These are phyloP conservation scores for Apiospora marii DNA, from an alignment of 2,329 filamentous ascomycete genomes.

Conservation along the genomic window DNA sequence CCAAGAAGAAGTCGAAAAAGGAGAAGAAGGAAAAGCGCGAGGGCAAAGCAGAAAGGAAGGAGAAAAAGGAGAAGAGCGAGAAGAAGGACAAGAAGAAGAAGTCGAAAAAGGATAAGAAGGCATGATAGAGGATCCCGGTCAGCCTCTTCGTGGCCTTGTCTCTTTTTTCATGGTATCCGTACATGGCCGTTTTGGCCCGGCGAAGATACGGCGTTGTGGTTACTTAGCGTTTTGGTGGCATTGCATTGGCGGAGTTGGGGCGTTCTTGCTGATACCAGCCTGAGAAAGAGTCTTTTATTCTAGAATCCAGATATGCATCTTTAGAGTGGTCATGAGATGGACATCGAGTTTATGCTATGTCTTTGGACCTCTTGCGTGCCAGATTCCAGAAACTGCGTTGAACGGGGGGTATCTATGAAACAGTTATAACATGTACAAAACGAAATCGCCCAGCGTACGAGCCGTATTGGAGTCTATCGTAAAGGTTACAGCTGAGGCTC, in stretches of 20 bases:
- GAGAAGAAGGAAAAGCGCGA: conserved; percentile 23
- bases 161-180: not conserved
- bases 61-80: conserved; percentile 21
- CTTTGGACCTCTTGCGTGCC: not conserved
- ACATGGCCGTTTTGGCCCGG: not conserved
- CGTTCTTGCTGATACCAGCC: conserved; percentile 14
- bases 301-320: not conserved
- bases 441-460: not conserved
- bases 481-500: not conserved
- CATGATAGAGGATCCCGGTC: not conserved
- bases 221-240: conserved; percentile 16
- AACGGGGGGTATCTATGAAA: not conserved
- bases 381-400: not conserved
- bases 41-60: conserved; percentile 20
- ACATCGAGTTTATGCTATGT: not conserved
- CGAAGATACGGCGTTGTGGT: conserved; percentile 10
- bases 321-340: not conserved
- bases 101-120: conserved; percentile 14
- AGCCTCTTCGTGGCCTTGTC: not conserved
- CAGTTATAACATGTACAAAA: not conserved
- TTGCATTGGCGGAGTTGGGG: conserved; percentile 12
- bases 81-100: conserved; percentile 27
- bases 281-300: not conserved
- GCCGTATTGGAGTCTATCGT: not conserved
- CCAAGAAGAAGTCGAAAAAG: conserved; percentile 24